Percentiles rank a stretch among this genome's conserved stretches.
phyloP scores from a whole-genome alignment of 75 land plant species.

The Pseudotsuga menziesii region DNA sequence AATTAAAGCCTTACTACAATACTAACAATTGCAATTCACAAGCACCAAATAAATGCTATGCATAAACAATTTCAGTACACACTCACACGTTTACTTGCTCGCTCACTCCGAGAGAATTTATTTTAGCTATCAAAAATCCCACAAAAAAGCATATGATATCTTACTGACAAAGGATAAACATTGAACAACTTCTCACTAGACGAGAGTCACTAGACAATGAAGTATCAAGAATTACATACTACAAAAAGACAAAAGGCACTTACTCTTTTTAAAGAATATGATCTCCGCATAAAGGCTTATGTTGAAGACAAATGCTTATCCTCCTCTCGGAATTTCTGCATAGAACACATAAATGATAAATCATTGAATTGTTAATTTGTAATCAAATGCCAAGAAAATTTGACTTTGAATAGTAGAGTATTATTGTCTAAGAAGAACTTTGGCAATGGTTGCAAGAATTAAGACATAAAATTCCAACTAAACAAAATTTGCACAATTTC shows the following conservation, averaged over 20 bases:
- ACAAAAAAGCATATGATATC: too few relatives aligned
- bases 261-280: constrained; percentile 72
- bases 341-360: constrained; percentile 1
- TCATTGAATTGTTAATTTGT: neutral
- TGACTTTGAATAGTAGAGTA: constrained; percentile 1
- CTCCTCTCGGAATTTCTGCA: constrained; percentile 90
- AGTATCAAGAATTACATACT: neutral
- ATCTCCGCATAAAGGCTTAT: constrained; percentile 78
- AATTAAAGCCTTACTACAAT: neutral
- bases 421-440: neutral
- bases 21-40: neutral
- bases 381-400: neutral
- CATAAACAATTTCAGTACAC: too few relatives aligned
- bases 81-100: too few relatives aligned
- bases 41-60: too few relatives aligned
- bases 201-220: too few relatives aligned
- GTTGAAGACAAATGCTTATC: constrained; percentile 74
- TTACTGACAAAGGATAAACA: too few relatives aligned
- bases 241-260: constrained; percentile 10
- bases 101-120: too few relatives aligned
- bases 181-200: too few relatives aligned
- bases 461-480: too few relatives aligned
- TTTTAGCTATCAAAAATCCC: too few relatives aligned
- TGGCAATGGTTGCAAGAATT: too few relatives aligned
- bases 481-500: too few relatives aligned